Evolutionary conservation across 352 stramenopile species (phyloP).

Genomic region (Globisporangium emineosum): DNA sequence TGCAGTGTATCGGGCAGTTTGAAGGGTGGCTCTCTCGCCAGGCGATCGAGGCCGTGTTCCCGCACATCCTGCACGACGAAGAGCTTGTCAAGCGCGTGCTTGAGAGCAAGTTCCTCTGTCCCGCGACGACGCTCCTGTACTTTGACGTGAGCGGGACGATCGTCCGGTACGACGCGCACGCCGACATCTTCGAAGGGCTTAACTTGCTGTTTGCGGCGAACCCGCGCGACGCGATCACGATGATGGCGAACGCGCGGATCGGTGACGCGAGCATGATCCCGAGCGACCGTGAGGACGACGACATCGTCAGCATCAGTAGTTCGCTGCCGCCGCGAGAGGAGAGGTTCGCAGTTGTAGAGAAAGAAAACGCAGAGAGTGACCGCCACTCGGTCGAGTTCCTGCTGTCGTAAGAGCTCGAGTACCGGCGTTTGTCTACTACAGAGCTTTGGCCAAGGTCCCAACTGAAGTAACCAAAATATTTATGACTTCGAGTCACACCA

Average conservation of each 20-base stretch:
- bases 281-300: neutral
- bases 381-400: conserved; percentile 4
- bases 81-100: neutral
- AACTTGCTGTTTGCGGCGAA: conserved; percentile 4
- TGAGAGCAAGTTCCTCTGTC: neutral
- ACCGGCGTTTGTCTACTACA: no score
- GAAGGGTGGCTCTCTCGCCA: neutral
- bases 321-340: neutral
- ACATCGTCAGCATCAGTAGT: neutral
- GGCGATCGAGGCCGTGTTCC: conserved; percentile 9
- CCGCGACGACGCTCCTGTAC: conserved; percentile 4
- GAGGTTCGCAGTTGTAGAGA: neutral
- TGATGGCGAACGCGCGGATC: conserved; percentile 5
- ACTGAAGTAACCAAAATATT: neutral
- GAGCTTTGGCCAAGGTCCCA: no score
- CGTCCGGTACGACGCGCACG: conserved; percentile 8
- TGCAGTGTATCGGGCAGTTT: conserved; percentile 9
- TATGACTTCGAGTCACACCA: no score
- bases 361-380: neutral
- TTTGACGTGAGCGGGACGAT: conserved; percentile 7
- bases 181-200: conserved; percentile 10
- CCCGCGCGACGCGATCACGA: conserved; percentile 3
- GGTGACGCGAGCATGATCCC: neutral
- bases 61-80: conserved; percentile 1
- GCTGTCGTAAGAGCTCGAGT: neutral